A percentile compares a stretch with the other conserved stretches of the same genome.
These are phyloP conservation scores for Silene uniflora DNA, from an alignment of 148 eudicot species.

Conservation along the genomic window DNA sequence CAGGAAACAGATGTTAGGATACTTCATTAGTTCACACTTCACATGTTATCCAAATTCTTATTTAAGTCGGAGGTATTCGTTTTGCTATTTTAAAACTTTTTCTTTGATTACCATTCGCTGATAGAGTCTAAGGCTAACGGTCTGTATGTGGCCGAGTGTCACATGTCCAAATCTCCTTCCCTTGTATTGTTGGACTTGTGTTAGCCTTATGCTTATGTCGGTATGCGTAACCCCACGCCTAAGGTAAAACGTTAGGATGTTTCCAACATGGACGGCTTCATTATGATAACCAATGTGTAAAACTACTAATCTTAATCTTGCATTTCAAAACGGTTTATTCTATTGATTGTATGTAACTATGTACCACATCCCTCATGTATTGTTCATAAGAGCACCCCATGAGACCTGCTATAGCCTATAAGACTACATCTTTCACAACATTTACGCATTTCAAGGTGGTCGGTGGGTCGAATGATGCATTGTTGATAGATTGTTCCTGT, in stretches of 20 bases:
- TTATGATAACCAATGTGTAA: too few species aligned
- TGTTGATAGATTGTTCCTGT: background rate
- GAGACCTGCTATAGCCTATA: slow-evolving; percentile 10
- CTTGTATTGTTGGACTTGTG: background rate
- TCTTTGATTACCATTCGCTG: too few species aligned
- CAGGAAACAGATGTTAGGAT: too few species aligned
- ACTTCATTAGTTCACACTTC: too few species aligned
- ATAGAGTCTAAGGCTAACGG: too few species aligned
- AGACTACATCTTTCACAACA: background rate
- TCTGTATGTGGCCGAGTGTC: background rate
- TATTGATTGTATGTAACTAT: background rate
- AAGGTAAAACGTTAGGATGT: too few species aligned
- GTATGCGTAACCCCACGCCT: too few species aligned
- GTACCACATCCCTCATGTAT: background rate
- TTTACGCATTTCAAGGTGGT: background rate
- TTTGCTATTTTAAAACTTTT: too few species aligned
- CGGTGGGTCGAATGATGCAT: too few species aligned
- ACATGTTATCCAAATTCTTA: too few species aligned
- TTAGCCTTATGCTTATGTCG: background rate
- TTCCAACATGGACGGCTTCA: too few species aligned
- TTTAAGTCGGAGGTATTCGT: too few species aligned
- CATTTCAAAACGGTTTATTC: background rate
- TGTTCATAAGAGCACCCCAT: slow-evolving; percentile 12
- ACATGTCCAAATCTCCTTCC: background rate
- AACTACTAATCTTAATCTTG: background rate